Percentiles rank a stretch among this genome's conserved stretches.
These are phyloP conservation scores for Pharus latifolius DNA, from an alignment of 176 grass and related monocot genomes.

Conservation along the genomic window DNA sequence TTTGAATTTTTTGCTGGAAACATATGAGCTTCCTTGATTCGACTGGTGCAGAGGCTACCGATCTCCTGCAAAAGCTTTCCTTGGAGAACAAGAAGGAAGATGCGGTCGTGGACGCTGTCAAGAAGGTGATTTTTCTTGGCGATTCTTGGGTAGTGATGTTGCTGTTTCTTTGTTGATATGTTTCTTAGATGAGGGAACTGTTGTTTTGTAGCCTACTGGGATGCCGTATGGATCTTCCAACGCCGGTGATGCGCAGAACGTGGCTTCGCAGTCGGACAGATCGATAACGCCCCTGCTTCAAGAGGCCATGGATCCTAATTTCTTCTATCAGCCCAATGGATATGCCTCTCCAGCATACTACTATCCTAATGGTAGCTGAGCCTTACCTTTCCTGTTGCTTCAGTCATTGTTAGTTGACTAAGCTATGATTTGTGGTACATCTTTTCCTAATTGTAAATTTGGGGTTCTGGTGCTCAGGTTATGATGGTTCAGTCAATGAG, in stretches of 20 bases:
- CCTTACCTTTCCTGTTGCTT: neutral
- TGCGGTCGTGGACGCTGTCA: conserved; percentile 30
- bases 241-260: conserved; percentile 26
- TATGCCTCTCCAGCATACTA: conserved; percentile 52
- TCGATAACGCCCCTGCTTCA: conserved; percentile 71
- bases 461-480: conserved; percentile 46
- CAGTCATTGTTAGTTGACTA: neutral
- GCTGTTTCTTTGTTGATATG: neutral
- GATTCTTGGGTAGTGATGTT: neutral
- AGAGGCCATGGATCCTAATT: conserved; percentile 69
- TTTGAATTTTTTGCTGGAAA: neutral
- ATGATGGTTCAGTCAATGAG: conserved; percentile 68
- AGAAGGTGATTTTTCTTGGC: conserved; percentile 34
- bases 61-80: conserved; percentile 67
- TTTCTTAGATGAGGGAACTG: neutral
- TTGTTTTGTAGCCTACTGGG: conserved; percentile 32
- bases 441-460: neutral
- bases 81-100: conserved; percentile 62
- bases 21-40: conserved; percentile 32
- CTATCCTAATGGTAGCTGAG: conserved; percentile 41
- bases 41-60: conserved; percentile 32
- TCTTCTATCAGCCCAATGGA: conserved; percentile 52
- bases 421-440: neutral
- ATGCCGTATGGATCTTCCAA: conserved; percentile 42
- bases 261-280: conserved; percentile 26